These are phyloP conservation scores for Rhododendron molle DNA, from an alignment of 148 eudicot species.

Conservation along the genomic window DNA sequence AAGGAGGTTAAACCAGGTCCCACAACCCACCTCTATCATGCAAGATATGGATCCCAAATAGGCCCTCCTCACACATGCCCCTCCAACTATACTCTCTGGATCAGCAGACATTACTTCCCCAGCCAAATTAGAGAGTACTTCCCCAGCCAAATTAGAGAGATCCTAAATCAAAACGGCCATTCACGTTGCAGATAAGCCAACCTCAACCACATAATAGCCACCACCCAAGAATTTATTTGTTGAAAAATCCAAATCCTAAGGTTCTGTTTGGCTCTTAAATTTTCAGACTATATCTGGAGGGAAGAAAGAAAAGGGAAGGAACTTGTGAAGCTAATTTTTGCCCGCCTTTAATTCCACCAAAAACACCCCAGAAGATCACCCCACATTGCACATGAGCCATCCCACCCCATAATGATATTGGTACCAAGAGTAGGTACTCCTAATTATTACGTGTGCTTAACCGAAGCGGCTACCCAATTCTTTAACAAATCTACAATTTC, in stretches of 20 bases:
- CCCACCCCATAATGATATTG: background rate
- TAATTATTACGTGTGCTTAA: background rate
- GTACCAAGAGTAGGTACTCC: background rate
- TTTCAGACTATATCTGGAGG: background rate
- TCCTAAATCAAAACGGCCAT: slow-evolving; percentile 7
- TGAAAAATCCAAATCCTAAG: background rate
- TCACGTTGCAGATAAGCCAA: slow-evolving; percentile 8
- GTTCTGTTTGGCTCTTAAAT: background rate
- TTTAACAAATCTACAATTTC: slow-evolving; percentile 4
- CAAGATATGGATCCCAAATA: background rate
- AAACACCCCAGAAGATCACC: background rate
- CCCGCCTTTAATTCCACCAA: background rate
- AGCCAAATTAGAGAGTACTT: background rate
- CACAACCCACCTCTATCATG: slow-evolving; percentile 8
- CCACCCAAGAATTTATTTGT: background rate
- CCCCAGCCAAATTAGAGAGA: background rate
- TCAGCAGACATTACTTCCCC: slow-evolving; percentile 4
- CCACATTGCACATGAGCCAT: background rate
- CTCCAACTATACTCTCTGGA: slow-evolving; percentile 10
- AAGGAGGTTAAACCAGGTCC: slow-evolving; percentile 19
- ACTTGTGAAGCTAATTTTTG: background rate
- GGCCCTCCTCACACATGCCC: background rate
- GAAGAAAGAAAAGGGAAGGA: background rate
- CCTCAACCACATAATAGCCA: background rate
- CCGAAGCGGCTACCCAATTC: background rate